These are phyloP conservation scores for Rhodotorula graminis DNA, from an alignment of 768 basidiomycete genomes.

Conservation along the genomic window DNA sequence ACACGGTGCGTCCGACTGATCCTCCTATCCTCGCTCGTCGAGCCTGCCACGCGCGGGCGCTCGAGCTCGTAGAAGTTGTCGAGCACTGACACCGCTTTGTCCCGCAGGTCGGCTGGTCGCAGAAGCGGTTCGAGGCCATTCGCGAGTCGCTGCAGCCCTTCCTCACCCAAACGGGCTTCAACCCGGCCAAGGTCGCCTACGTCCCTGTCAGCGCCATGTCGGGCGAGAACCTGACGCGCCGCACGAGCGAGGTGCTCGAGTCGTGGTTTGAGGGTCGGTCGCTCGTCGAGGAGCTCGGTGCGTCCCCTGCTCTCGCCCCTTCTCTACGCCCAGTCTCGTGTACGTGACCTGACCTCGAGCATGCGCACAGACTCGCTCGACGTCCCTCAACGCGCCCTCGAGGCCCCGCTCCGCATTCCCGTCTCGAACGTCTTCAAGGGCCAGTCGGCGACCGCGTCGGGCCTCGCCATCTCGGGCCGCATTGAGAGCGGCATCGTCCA, in stretches of 20 bases:
- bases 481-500: slow-evolving; percentile 84
- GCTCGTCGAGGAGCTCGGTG: slow-evolving; percentile 76
- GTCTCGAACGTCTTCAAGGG: slow-evolving; percentile 94
- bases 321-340: neutral
- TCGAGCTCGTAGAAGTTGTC: no score
- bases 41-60: no score
- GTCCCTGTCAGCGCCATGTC: slow-evolving; percentile 85
- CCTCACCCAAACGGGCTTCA: slow-evolving; percentile 80
- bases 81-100: no score
- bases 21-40: neutral
- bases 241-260: slow-evolving; percentile 51
- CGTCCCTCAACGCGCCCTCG: slow-evolving; percentile 49
- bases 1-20: slow-evolving; percentile 55
- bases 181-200: slow-evolving; percentile 69
- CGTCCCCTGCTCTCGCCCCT: slow-evolving; percentile 11
- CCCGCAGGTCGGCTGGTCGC: slow-evolving; percentile 63
- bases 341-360: neutral
- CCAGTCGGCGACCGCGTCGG: slow-evolving; percentile 61
- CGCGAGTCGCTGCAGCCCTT: slow-evolving; percentile 68
- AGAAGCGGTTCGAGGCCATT: slow-evolving; percentile 79
- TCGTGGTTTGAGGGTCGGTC: slow-evolving; percentile 85
- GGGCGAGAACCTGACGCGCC: slow-evolving; percentile 71
- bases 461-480: slow-evolving; percentile 73
- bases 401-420: slow-evolving; percentile 73
- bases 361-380: slow-evolving; percentile 20